Base-by-base conservation (phyloP, 192 early-diverging fungal species). In the Jimgerdemannia lactiflua region DNA sequence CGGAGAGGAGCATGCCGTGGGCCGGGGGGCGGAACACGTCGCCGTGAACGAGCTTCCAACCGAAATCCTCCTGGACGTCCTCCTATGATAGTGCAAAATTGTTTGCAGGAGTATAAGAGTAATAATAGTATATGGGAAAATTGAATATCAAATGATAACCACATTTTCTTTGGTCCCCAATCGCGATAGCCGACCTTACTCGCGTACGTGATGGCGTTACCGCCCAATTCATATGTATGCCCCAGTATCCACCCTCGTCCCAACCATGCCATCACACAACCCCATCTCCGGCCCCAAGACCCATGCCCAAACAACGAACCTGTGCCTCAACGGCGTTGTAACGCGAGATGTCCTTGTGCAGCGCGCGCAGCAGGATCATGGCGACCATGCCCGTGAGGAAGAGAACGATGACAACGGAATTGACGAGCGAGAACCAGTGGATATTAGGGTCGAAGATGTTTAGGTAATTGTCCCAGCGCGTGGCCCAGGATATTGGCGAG, bases 41-140 rank as follows among this genome's bases (percentile, higher is more conserved):
- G 42, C 95, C 95, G 70, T 99, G 97, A 4, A 99, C 94, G 42
- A 95, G 90, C 83, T 98, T 99, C 97, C 97, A 99, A 3, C 97
- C 97, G 90, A 94, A 97, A 73, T 99, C 97, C 72, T 98, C 97
- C 73, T 93, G 92, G 42, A 93, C 82, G 75, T 93, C 91, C 73
- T 94, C 91, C 70, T 82, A 74, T 69, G 14, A 59, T 59, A 59
- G 8, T 2, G 14, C 6, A 14, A 10, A 59, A 59, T 59, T 29
- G 29, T 29, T 29, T 29, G 29, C 29, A 29, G 29, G 29, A 29
- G 29, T 29, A 29, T 29, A 29, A 29, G 29, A 29, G 29, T 29
- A 29, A 67, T 44, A 77, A 81, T 49, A 7, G 41, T 39, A 65
- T 3, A 20, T 29, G 69, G 29, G 4, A 69, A 67, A 6, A 20